phyloP scores from a whole-genome alignment of 1,284 basidiomycete genomes.

The Leccinum ponderosum region DNA sequence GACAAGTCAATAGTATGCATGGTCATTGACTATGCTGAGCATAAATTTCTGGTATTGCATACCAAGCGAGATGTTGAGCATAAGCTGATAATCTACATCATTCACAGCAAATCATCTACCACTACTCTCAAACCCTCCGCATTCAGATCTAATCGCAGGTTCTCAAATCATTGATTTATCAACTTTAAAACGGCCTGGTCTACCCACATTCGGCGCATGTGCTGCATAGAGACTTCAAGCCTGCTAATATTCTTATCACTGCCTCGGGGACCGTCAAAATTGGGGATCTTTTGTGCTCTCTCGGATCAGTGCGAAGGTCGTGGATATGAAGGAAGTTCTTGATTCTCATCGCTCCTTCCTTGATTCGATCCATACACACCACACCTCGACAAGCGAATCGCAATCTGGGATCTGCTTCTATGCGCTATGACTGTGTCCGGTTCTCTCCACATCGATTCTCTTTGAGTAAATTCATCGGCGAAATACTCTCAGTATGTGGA shows the following conservation, averaged over 20 bases:
- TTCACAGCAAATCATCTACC: constrained; percentile 92
- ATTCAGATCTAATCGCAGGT: constrained; percentile 72
- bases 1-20: constrained; percentile 97
- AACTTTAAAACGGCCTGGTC: constrained; percentile 91
- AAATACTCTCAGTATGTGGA: constrained; percentile 40
- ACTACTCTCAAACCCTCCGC: constrained; percentile 90
- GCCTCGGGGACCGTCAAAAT: constrained; percentile 94
- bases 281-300: constrained; percentile 82
- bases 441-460: constrained; percentile 66
- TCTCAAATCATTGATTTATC: constrained; percentile 92
- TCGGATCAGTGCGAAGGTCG: constrained; percentile 47
- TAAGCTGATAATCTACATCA: background rate
- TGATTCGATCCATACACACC: constrained; percentile 49
- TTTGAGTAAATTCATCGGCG: constrained; percentile 52
- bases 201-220: constrained; percentile 96
- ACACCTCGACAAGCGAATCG: too few relatives aligned
- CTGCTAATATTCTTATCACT: constrained; percentile 97
- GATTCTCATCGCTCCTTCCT: constrained; percentile 55
- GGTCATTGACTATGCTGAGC: constrained; percentile 99
- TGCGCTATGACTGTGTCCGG: constrained; percentile 74
- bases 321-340: constrained; percentile 50
- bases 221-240: constrained; percentile 96
- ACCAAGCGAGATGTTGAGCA: background rate
- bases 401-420: constrained; percentile 43
- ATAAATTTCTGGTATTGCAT: constrained; percentile 82